Percentiles rank a stretch among this genome's conserved stretches.
These are phyloP conservation scores for Sporothrix brasiliensis DNA, from an alignment of 2,329 filamentous ascomycete genomes.

Conservation along the genomic window DNA sequence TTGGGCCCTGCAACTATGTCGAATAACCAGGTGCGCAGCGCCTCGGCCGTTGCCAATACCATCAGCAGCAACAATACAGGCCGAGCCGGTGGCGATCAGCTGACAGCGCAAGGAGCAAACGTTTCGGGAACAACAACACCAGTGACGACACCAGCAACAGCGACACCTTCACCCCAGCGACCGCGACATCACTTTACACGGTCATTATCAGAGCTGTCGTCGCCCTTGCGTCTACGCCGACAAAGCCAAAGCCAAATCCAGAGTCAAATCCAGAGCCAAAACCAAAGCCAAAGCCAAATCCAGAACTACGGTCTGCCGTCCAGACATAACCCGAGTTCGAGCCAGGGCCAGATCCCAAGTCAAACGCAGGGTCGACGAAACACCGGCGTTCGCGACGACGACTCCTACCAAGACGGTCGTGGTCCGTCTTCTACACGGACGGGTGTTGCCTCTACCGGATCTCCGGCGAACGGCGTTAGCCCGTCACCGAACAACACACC, in stretches of 20 bases:
- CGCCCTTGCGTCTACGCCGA: slow-evolving; percentile 49
- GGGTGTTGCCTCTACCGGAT: neutral
- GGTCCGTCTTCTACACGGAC: neutral
- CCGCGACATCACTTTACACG: slow-evolving; percentile 58
- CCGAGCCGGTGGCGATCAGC: slow-evolving; percentile 1
- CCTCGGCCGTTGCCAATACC: neutral
- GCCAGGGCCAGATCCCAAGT: neutral
- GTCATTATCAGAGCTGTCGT: slow-evolving; percentile 59
- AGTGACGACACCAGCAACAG: slow-evolving; percentile 29
- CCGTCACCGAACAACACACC: neutral
- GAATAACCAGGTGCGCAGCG: slow-evolving; percentile 11
- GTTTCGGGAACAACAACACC: neutral
- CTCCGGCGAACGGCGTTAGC: neutral
- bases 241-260: slow-evolving; percentile 46
- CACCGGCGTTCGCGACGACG: neutral
- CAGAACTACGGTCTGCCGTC: slow-evolving; percentile 36
- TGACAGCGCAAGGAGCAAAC: neutral
- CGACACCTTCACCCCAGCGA: slow-evolving; percentile 43
- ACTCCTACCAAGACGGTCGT: neutral
- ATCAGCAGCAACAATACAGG: neutral
- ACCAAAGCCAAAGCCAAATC: slow-evolving; percentile 45
- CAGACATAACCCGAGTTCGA: neutral
- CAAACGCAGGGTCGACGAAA: neutral
- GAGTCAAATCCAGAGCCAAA: slow-evolving; percentile 43
- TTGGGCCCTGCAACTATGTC: slow-evolving; percentile 6